These are phyloP conservation scores for Neckera pumila DNA, from an alignment of 225 moss, liverwort and hornwort genomes.

Conservation along the genomic window DNA sequence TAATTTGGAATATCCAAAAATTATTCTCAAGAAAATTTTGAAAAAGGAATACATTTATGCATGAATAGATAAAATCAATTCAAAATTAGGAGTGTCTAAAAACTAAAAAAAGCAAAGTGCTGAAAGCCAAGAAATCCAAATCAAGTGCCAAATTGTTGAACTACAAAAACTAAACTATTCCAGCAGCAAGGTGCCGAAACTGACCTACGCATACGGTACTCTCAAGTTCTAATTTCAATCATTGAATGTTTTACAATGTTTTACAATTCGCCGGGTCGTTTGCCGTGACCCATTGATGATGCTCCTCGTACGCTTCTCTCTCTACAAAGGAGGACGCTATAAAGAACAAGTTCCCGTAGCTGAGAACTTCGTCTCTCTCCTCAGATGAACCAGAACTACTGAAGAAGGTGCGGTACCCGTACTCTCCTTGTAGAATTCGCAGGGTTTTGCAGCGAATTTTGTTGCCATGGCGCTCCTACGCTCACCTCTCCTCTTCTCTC, in stretches of 20 bases:
- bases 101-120: too few species aligned
- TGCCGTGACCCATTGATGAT: background rate
- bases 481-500: background rate
- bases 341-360: background rate
- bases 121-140: too few species aligned
- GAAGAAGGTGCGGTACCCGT: background rate
- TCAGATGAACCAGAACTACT: background rate
- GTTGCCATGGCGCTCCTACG: constrained; percentile 4
- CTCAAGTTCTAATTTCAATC: background rate
- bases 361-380: background rate
- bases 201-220: too few species aligned
- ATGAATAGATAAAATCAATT: too few species aligned
- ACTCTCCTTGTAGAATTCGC: background rate
- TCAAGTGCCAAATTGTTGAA: too few species aligned
- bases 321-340: background rate
- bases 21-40: too few species aligned
- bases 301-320: background rate
- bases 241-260: too few species aligned
- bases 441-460: background rate
- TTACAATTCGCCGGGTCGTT: background rate
- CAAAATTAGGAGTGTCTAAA: too few species aligned
- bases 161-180: too few species aligned
- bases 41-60: too few species aligned
- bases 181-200: too few species aligned
- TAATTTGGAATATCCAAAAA: too few species aligned